A percentile compares a stretch with the other conserved stretches of the same genome.
Evolutionary conservation across 1,284 basidiomycete genomes (phyloP).

Genomic region (Takashimella tepidaria): DNA sequence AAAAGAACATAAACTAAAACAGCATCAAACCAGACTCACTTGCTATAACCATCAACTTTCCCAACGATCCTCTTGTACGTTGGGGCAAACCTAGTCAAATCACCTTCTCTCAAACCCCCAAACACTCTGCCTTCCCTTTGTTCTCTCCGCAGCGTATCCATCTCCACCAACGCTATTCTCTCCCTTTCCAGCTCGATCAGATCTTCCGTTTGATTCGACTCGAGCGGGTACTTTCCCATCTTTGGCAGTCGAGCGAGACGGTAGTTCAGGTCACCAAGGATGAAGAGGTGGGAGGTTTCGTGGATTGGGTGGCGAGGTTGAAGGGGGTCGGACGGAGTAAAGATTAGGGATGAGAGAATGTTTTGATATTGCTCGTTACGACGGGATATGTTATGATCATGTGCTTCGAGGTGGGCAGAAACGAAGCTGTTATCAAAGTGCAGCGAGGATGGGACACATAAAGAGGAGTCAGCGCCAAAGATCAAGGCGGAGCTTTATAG

Average conservation of each 20-base stretch:
- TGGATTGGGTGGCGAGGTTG: conserved; percentile 59
- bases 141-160: conserved; percentile 69
- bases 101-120: conserved; percentile 69
- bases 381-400: conserved; percentile 64
- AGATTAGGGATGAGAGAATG: conserved; percentile 77
- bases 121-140: conserved; percentile 61
- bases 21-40: no score
- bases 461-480: conserved; percentile 58
- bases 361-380: conserved; percentile 72
- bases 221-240: conserved; percentile 28
- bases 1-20: background rate
- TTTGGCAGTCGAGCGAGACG: conserved; percentile 60
- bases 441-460: conserved; percentile 82
- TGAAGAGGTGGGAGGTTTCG: conserved; percentile 75
- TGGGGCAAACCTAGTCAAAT: conserved; percentile 76
- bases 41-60: conserved; percentile 66
- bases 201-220: conserved; percentile 18
- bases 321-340: conserved; percentile 56
- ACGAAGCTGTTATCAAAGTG: conserved; percentile 72
- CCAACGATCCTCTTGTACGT: conserved; percentile 83
- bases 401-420: conserved; percentile 81
- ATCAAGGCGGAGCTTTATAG: no score
- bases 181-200: conserved; percentile 52
- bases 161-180: conserved; percentile 62
- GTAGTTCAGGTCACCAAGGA: conserved; percentile 88